These are phyloP conservation scores for Ephemerocybe angulata DNA, from an alignment of 768 basidiomycete species.

Conservation along the genomic window DNA sequence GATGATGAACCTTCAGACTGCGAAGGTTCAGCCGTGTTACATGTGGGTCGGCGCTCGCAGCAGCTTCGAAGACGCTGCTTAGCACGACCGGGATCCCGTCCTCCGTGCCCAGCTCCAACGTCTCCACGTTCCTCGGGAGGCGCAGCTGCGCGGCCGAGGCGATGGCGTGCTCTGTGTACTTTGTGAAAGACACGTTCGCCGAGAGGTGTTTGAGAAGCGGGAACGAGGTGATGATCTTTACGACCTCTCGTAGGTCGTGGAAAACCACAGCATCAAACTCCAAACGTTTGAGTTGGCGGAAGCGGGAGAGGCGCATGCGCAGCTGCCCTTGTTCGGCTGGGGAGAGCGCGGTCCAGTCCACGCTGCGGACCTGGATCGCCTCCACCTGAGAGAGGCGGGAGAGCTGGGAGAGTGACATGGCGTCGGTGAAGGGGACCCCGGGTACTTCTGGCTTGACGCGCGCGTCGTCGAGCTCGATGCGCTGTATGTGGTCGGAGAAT, in stretches of 20 bases:
- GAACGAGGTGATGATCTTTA: constrained; percentile 20
- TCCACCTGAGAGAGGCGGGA: constrained; percentile 17
- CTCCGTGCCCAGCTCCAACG: constrained; percentile 21
- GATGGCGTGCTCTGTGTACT: constrained; percentile 24
- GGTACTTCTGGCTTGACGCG: not conserved
- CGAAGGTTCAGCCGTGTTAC: constrained; percentile 16
- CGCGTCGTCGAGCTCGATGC: constrained; percentile 25
- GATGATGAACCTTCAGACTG: constrained; percentile 14
- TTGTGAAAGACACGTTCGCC: constrained; percentile 24
- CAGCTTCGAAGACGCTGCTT: constrained; percentile 10
- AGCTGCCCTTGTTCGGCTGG: constrained; percentile 15
- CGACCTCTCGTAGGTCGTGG: constrained; percentile 29
- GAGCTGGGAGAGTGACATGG: constrained; percentile 16
- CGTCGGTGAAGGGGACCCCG: constrained; percentile 13
- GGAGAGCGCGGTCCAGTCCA: constrained; percentile 27
- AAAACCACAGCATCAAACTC: constrained; percentile 26
- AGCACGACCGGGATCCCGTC: constrained; percentile 26
- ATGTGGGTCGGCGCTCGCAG: not conserved
- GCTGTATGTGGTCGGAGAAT: constrained; percentile 22
- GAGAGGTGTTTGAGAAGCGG: constrained; percentile 21
- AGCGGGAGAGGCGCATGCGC: constrained; percentile 17
- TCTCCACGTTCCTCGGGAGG: constrained; percentile 14
- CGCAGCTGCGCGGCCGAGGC: constrained; percentile 11
- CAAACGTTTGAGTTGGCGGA: constrained; percentile 19
- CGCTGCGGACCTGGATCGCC: constrained; percentile 22